A percentile compares a stretch with the other conserved stretches of the same genome.
phyloP scores from a whole-genome alignment of 306 rosid species.

The Medicago lupulina region DNA sequence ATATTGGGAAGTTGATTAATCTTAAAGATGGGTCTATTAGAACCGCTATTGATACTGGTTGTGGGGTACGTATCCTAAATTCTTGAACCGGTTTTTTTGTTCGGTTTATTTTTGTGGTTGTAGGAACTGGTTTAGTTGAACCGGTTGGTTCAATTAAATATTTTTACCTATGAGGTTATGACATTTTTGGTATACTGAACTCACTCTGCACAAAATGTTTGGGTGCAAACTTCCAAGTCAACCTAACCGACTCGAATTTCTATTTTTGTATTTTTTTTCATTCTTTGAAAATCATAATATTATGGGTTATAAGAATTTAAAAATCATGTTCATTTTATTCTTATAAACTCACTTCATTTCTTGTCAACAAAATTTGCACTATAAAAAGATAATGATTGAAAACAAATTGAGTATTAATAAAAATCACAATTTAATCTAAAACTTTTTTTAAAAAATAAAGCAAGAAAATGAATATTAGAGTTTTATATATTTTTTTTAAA shows the following conservation, averaged over 20 bases:
- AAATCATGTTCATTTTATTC: no score
- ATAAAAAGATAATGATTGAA: neutral
- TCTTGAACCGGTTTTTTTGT: neutral
- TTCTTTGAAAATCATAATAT: no score
- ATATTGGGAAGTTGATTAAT: conserved; percentile 70
- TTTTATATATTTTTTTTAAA: no score
- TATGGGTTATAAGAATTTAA: no score
- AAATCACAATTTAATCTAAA: no score
- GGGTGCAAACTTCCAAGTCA: neutral
- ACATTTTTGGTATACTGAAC: neutral
- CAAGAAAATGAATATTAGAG: no score
- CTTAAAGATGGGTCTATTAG: conserved; percentile 75
- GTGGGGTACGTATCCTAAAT: conserved; percentile 72
- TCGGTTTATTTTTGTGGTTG: neutral
- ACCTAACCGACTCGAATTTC: no score
- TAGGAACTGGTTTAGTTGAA: neutral
- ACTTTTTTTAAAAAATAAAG: no score
- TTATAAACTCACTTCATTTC: no score
- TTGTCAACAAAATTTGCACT: no score
- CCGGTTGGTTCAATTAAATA: conserved; percentile 12
- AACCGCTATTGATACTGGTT: conserved; percentile 97
- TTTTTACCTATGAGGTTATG: neutral
- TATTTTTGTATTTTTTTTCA: no score
- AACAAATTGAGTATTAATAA: no score
- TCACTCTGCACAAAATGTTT: neutral